These are phyloP conservation scores for Thraustochytrium sp. DNA, from an alignment of 352 stramenopile species.

Conservation along the genomic window DNA sequence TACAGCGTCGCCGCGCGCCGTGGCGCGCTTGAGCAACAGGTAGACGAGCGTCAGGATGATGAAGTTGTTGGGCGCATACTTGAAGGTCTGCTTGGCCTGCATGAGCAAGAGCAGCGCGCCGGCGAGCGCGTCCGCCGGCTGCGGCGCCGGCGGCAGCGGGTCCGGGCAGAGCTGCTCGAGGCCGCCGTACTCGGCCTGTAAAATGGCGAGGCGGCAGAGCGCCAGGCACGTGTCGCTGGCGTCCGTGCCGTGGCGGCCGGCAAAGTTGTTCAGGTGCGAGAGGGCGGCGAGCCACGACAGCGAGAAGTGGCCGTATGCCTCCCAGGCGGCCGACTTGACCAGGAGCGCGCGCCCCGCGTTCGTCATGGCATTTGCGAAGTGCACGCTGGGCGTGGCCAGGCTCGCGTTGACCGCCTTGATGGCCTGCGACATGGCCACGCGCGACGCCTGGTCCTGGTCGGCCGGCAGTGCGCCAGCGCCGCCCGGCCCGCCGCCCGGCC, in stretches of 20 bases:
- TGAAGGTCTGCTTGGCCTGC: neutral
- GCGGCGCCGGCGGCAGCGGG: no score
- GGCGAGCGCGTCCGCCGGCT: neutral
- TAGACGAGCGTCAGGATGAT: slow-evolving; percentile 30
- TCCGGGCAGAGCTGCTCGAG: neutral
- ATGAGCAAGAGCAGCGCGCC: neutral
- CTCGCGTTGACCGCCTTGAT: slow-evolving; percentile 35
- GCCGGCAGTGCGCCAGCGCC: neutral
- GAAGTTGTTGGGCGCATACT: slow-evolving; percentile 32
- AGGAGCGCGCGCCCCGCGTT: slow-evolving; percentile 13
- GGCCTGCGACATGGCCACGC: slow-evolving; percentile 30
- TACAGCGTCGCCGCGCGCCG: neutral
- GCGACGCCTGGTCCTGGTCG: neutral
- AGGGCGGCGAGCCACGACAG: slow-evolving; percentile 24
- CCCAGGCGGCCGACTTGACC: slow-evolving; percentile 24
- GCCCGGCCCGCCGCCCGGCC: neutral
- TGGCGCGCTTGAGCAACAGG: neutral
- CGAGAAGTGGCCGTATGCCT: neutral
- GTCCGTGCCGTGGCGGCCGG: neutral
- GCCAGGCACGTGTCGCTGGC: slow-evolving; percentile 19
- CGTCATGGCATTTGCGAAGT: neutral
- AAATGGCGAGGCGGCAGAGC: neutral
- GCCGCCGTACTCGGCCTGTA: neutral
- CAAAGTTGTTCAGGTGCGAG: slow-evolving; percentile 28
- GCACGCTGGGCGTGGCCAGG: slow-evolving; percentile 21